These are phyloP conservation scores for Leccinum sublutescens DNA, from an alignment of 768 basidiomycete species.

Conservation along the genomic window DNA sequence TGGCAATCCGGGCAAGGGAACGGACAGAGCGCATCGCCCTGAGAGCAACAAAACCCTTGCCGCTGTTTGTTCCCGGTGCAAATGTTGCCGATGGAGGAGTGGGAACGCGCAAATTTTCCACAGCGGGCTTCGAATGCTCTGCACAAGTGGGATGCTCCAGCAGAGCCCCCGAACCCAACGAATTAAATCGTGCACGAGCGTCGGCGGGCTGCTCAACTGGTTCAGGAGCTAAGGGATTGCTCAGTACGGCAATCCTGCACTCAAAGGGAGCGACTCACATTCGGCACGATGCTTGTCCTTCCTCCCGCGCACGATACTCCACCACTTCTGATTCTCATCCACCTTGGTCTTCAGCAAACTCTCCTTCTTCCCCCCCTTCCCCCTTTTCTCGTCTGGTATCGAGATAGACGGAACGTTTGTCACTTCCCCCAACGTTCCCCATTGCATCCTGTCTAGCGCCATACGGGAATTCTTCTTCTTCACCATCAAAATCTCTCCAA, in stretches of 20 bases:
- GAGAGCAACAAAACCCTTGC: slow-evolving; percentile 66
- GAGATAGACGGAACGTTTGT: slow-evolving; percentile 48
- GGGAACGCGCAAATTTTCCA: slow-evolving; percentile 15
- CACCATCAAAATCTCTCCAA: slow-evolving; percentile 68
- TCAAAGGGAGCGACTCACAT: slow-evolving; percentile 14
- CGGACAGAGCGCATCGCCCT: slow-evolving; percentile 77
- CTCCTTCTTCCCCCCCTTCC: slow-evolving; percentile 37
- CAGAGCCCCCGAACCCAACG: slow-evolving; percentile 48
- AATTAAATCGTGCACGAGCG: slow-evolving; percentile 58
- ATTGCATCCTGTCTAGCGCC: slow-evolving; percentile 53
- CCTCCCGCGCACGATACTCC: slow-evolving; percentile 74
- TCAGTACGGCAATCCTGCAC: slow-evolving; percentile 6
- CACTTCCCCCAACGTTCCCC: slow-evolving; percentile 58
- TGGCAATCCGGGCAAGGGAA: slow-evolving; percentile 67
- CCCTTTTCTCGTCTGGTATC: slow-evolving; percentile 35
- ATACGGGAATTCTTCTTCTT: slow-evolving; percentile 74
- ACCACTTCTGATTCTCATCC: slow-evolving; percentile 68
- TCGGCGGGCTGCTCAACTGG: slow-evolving; percentile 34
- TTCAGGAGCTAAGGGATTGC: slow-evolving; percentile 42
- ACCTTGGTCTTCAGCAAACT: slow-evolving; percentile 38
- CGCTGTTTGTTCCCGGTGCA: slow-evolving; percentile 29
- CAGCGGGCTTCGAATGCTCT: slow-evolving; percentile 15
- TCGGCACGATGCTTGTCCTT: slow-evolving; percentile 43
- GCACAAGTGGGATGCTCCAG: slow-evolving; percentile 26
- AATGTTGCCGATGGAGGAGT: slow-evolving; percentile 32